Evolutionary conservation across 371 early-diverging fungal species (phyloP).

Genomic region (Mucor lusitanicus): DNA sequence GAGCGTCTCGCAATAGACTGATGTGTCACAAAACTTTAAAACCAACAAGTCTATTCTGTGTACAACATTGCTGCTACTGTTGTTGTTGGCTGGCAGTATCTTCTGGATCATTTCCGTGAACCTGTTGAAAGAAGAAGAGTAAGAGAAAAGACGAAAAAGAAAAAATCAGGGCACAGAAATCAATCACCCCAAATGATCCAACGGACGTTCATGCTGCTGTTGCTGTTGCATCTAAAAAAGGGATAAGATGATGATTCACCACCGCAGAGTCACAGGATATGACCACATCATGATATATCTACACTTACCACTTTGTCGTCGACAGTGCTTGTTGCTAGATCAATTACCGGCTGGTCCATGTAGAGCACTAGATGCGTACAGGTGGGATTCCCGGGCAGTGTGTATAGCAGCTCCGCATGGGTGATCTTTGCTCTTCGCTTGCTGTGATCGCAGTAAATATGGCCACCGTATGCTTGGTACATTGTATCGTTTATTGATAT

Average conservation of each 20-base stretch:
- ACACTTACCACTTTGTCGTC: not conserved
- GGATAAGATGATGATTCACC: not conserved
- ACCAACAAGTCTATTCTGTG: conserved; percentile 14
- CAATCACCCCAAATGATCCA: conserved; percentile 2
- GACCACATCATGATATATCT: conserved; percentile 11
- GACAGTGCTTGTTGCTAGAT: not conserved
- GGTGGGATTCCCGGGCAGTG: conserved; percentile 15
- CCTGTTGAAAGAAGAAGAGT: not conserved
- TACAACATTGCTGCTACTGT: not conserved
- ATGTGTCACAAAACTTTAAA: conserved; percentile 21
- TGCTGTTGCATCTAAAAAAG: conserved; percentile 1
- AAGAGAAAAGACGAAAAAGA: not conserved
- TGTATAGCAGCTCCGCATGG: conserved; percentile 17
- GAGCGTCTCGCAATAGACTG: conserved; percentile 14
- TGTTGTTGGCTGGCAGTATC: not conserved
- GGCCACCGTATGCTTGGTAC: not conserved
- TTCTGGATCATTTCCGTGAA: conserved; percentile 12
- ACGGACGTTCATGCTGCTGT: not conserved
- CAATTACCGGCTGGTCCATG: conserved; percentile 14
- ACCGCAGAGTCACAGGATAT: conserved; percentile 10
- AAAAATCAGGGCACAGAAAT: not conserved
- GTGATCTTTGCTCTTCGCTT: not conserved
- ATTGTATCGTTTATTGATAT: conserved; percentile 1
- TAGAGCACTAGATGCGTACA: conserved; percentile 26
- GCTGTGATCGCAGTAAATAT: not conserved